phyloP scores from a whole-genome alignment of 257 asterid species.

The Capsicum chinense region DNA sequence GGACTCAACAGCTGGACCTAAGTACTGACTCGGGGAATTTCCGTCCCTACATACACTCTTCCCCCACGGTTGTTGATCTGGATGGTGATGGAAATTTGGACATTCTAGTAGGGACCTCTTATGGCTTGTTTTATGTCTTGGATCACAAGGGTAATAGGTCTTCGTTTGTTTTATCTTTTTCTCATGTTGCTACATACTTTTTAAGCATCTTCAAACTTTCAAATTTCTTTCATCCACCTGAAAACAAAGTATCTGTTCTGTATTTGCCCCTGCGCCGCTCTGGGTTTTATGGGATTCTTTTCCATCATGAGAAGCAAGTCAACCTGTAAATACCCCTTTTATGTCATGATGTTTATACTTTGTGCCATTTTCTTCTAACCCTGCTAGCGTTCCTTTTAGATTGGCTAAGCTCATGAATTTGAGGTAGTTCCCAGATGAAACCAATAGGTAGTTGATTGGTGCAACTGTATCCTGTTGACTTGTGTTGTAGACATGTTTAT shows the following conservation, averaged over 20 bases:
- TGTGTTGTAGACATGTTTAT: conserved; percentile 12
- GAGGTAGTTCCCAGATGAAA: conserved; percentile 15
- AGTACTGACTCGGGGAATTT: conserved; percentile 81
- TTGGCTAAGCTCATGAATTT: not conserved
- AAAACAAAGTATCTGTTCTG: not conserved
- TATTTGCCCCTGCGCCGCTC: not conserved
- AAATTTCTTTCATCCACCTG: conserved; percentile 18
- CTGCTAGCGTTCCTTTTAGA: conserved; percentile 20
- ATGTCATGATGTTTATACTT: not conserved
- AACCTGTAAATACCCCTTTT: not conserved
- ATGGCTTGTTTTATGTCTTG: conserved; percentile 92
- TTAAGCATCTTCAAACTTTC: conserved; percentile 2
- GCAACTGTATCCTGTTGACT: not conserved
- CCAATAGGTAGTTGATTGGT: conserved; percentile 11
- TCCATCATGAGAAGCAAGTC: not conserved
- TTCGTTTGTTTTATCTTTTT: not conserved
- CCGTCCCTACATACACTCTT: conserved; percentile 92
- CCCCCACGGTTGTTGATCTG: conserved; percentile 97
- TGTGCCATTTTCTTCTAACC: conserved; percentile 16
- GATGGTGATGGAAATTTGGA: conserved; percentile 99
- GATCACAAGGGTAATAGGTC: conserved; percentile 83
- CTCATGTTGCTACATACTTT: conserved; percentile 18
- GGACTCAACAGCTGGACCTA: conserved; percentile 82
- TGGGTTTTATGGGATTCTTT: not conserved
- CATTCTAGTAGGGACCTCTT: conserved; percentile 96